Base-by-base conservation (phyloP, 805 yeast genomes). In the Wickerhamiella vanderwaltii region DNA sequence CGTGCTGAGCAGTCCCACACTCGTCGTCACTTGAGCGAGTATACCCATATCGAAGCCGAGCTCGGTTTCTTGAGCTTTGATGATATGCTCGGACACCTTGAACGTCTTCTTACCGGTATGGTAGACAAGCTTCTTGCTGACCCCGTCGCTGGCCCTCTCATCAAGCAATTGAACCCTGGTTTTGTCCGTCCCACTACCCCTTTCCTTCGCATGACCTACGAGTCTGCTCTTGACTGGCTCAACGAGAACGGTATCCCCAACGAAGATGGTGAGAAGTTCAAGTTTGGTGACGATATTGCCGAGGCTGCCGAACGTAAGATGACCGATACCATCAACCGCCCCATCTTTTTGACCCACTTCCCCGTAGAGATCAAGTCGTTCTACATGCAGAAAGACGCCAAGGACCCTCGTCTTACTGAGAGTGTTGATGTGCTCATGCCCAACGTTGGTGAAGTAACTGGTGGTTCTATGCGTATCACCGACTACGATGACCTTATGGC, bases 271-370 rank as follows among this genome's bases (percentile, higher is more conserved):
- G 81, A 85, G 60, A 67, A 69, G 52, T 91, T 88, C 78, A 75
- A 80, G 65, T 91, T 91, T 53, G 99, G 99, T 63, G 99, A 91
- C 60, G 99, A 91, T 63, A 91, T 91, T 50, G 96, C 97, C 47
- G 99, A 91, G 68, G 98, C 98, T 43, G 98, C 96, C 46, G 99
- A 91, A 73, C 82, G 99, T 63, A 83, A 79, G 65, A 91, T 91
- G 99, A 85, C 95, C 25, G 99, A 91, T 62, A 73, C 82, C 46
- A 80, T 91, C 62, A 87, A 87, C 58, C 81, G 73, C 50, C 99
- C 99, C 50, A 87, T 91, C 53, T 71, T 91, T 53, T 77, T 91
- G 62, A 88, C 77, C 43, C 74, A 87, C 57, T 91, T 91, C 88
- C 99, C 99, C 41, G 84, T 85, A 40, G 95, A 80, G 63, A 84